Evolutionary conservation across 2,329 filamentous ascomycete genomes (phyloP), one percentile per base, ranked within the genome.

Genomic region (Arthrobotrys pseudoclavata): DNA sequence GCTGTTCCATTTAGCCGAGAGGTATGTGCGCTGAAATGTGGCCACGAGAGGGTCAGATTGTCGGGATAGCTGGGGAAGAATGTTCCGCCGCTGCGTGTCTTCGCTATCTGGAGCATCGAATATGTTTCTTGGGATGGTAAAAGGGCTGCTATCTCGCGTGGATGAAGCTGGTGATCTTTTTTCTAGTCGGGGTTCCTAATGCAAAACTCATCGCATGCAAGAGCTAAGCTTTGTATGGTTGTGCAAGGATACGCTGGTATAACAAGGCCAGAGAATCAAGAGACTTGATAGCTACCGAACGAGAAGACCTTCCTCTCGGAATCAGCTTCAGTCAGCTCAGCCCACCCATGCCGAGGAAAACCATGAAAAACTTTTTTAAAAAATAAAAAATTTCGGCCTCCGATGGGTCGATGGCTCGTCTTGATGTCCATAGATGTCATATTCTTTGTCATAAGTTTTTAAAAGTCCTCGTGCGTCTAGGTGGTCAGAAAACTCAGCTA

Each of bases 1-100:
- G 72, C 31, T 31, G 42, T 77, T 71, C 74, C 74, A 77, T 77
- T 77, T 77, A 77, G 67, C 74, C 74, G 74, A 53, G 24, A 62
- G 45, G 61, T 18, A 37, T 37, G 22, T 45, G 50, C 53, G 48
- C 3, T 29, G 12, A 67, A 40, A 26, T 26, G 55, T 22, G 31
- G 29, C 24, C 53, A 57, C 34, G 62, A 53, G 34, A 63, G 42
- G 20, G 62, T 50, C n/a, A 61, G 24, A 76, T 61, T 76, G 24
- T 71, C 74, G 74, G 74, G 52, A 67, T 63, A 71, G 68, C 66
- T 70, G 72, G 42, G 42, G 45, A 47, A 42, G 18, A 42, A 24
- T 42, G 20, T 42, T 40, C 12, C 34, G 5, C 22, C 22, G 20
- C n/a, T 37, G 57, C n/a, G n/a, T 12, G 22, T 47, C 45, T 64